Percentiles rank a stretch among this genome's conserved stretches.
These are phyloP conservation scores for Smallanthus sonchifolius DNA, from an alignment of 129 eudicot species.

Conservation along the genomic window DNA sequence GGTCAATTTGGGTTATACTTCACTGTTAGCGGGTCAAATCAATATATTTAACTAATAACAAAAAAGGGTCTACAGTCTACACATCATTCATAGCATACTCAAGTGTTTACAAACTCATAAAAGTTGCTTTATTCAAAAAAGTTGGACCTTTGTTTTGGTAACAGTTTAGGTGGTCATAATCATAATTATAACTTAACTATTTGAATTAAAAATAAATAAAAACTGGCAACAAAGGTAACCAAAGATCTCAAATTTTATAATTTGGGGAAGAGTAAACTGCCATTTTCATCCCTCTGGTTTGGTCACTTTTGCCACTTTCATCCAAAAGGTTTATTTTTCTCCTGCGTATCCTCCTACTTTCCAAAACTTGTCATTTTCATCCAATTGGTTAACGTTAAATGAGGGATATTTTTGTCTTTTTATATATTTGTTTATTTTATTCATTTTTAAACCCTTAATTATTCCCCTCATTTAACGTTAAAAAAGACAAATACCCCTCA, in stretches of 20 bases:
- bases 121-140: background rate
- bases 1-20: background rate
- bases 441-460: too few species aligned
- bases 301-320: too few species aligned
- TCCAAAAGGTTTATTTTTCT: too few species aligned
- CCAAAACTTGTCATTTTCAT: too few species aligned
- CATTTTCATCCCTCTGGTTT: too few species aligned
- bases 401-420: too few species aligned
- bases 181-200: background rate
- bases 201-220: background rate
- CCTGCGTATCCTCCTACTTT: too few species aligned
- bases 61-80: too few species aligned
- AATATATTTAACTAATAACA: background rate
- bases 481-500: too few species aligned
- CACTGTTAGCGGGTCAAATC: background rate
- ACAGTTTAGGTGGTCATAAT: background rate
- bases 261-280: background rate
- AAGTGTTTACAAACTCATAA: background rate
- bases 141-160: background rate
- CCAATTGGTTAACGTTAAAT: too few species aligned
- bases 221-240: background rate
- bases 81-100: background rate
- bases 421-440: too few species aligned
- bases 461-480: too few species aligned
- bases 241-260: background rate